Evolutionary conservation across 2,329 filamentous ascomycete genomes (phyloP).

Genomic region (Pseudogymnoascus destructans): DNA sequence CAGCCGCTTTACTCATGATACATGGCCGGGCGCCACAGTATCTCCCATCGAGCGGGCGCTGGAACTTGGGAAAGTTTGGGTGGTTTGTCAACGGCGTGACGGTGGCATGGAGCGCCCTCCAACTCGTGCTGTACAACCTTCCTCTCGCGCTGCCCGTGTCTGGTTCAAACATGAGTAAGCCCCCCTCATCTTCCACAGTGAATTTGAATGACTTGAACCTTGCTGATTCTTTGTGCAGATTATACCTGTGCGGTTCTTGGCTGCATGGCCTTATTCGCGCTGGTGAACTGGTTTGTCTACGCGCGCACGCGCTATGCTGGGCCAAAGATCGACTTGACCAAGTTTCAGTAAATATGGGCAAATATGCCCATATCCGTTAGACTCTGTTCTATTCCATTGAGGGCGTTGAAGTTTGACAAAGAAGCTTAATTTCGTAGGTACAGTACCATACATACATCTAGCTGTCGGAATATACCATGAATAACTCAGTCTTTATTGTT

Average conservation of each 20-base stretch:
- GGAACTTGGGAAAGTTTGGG: not conserved
- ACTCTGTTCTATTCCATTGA: not conserved
- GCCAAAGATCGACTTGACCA: slow-evolving; percentile 3
- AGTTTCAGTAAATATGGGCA: not conserved
- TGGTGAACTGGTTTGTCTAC: slow-evolving; percentile 5
- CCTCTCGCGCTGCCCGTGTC: not conserved
- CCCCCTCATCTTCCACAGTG: not conserved
- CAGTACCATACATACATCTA: slow-evolving; percentile 3
- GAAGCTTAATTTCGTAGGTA: not conserved
- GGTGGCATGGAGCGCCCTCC: not conserved
- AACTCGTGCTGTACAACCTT: slow-evolving; percentile 1
- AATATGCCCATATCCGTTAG: not conserved
- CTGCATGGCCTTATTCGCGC: not conserved
- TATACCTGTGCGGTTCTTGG: slow-evolving; percentile 2
- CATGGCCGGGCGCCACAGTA: not conserved
- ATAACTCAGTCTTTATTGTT: not conserved
- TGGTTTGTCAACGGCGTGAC: slow-evolving; percentile 4
- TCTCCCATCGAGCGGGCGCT: not conserved
- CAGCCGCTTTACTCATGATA: not conserved
- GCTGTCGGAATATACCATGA: not conserved
- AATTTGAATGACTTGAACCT: not conserved
- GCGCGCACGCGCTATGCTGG: not conserved
- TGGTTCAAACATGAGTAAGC: not conserved
- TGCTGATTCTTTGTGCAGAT: slow-evolving; percentile 1
- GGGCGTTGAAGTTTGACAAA: not conserved